phyloP scores from a whole-genome alignment of 108 stramenopile genomes.

The Stephanodiscus minutulus region DNA sequence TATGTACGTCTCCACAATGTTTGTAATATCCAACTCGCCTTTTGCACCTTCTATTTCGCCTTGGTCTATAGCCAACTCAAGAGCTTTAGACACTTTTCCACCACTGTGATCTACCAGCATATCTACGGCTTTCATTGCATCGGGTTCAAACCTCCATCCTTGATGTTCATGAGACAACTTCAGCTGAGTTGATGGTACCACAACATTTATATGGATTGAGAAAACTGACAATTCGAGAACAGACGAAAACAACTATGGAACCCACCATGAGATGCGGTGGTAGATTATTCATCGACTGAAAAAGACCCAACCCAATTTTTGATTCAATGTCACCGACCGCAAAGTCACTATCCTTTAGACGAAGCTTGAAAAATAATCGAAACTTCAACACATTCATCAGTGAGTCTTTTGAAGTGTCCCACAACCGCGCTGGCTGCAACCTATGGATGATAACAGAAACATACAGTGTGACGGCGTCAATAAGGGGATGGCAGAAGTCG shows the following conservation, averaged over 20 bases:
- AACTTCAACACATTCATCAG: conserved; percentile 48
- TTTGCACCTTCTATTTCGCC: conserved; percentile 21
- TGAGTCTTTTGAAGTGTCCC: neutral
- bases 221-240: neutral
- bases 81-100: conserved; percentile 66
- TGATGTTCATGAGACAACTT: conserved; percentile 80
- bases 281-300: conserved; percentile 18
- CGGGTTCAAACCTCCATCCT: conserved; percentile 75
- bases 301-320: conserved; percentile 1
- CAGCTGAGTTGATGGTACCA: conserved; percentile 19
- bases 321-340: conserved; percentile 1
- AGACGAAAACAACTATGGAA: neutral
- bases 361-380: conserved; percentile 63
- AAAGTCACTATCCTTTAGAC: conserved; percentile 66
- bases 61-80: conserved; percentile 54
- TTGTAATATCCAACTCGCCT: neutral
- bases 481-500: neutral
- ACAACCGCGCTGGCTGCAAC: conserved; percentile 5
- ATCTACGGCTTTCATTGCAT: conserved; percentile 44
- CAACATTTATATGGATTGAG: conserved; percentile 11
- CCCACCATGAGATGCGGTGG: conserved; percentile 15
- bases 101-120: conserved; percentile 67
- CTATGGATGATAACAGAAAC: neutral
- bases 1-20: conserved; percentile 6
- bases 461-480: neutral